Evolutionary conservation across 225 moss, liverwort and hornwort genomes (phyloP).

Genomic region (Bryoerythrophyllum caledonicum): DNA sequence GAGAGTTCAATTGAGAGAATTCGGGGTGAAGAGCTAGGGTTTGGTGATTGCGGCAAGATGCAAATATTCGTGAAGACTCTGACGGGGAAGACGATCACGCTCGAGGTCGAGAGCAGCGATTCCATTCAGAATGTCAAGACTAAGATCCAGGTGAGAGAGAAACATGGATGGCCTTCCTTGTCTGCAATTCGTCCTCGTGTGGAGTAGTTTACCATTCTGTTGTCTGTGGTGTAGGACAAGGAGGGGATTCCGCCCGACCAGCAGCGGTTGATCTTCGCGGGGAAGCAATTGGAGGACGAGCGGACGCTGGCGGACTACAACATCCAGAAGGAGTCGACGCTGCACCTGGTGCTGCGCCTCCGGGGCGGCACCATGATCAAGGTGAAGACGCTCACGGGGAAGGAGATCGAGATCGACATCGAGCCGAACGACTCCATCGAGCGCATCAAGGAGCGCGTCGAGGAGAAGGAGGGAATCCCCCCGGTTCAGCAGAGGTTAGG

Average conservation of each 20-base stretch:
- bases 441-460: slow-evolving; percentile 97
- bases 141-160: slow-evolving; percentile 61
- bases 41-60: slow-evolving; percentile 49
- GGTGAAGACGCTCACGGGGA: slow-evolving; percentile 96
- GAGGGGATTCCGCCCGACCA: slow-evolving; percentile 74
- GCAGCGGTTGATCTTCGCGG: slow-evolving; percentile 85
- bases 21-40: not conserved
- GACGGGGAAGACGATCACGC: slow-evolving; percentile 77
- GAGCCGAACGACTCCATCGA: slow-evolving; percentile 95
- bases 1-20: not conserved
- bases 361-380: slow-evolving; percentile 99
- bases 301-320: slow-evolving; percentile 83
- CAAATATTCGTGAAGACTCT: slow-evolving; percentile 82
- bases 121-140: slow-evolving; percentile 78
- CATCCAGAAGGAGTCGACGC: slow-evolving; percentile 83
- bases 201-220: not conserved
- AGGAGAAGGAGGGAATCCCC: slow-evolving; percentile 99
- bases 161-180: not conserved
- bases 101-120: slow-evolving; percentile 72
- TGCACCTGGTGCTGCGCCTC: slow-evolving; percentile 76
- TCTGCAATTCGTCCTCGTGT: not conserved
- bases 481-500: slow-evolving; percentile 94
- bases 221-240: slow-evolving; percentile 51
- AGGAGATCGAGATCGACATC: slow-evolving; percentile 98
- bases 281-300: slow-evolving; percentile 96